Evolutionary conservation across 805 yeast genomes (phyloP).

Genomic region (Kluyveromyces lactis): DNA sequence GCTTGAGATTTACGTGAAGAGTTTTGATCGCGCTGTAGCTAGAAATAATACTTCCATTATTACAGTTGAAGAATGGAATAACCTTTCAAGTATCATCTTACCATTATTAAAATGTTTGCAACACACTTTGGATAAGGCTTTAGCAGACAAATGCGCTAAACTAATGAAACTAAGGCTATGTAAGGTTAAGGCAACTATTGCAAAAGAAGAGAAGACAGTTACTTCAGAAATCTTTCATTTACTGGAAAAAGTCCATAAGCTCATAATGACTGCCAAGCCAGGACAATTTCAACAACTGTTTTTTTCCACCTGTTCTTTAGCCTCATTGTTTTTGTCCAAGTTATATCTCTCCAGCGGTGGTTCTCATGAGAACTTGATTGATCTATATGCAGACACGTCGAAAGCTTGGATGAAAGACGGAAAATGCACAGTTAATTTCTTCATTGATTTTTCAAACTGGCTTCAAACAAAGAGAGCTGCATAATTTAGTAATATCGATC

Average conservation of each 20-base stretch:
- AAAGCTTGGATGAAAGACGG: constrained; percentile 47
- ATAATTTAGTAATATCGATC: no score
- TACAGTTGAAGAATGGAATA: constrained; percentile 19
- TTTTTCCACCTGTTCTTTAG: constrained; percentile 52
- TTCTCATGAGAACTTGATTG: constrained; percentile 32
- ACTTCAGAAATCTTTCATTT: constrained; percentile 11
- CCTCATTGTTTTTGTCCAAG: constrained; percentile 49
- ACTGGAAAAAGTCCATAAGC: constrained; percentile 37
- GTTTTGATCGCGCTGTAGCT: constrained; percentile 29
- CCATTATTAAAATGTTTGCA: constrained; percentile 56
- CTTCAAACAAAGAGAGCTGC: constrained; percentile 18
- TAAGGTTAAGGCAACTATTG: constrained; percentile 33
- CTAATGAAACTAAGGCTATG: constrained; percentile 53
- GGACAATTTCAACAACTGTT: constrained; percentile 31
- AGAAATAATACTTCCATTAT: constrained; percentile 1
- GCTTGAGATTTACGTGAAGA: constrained; percentile 51
- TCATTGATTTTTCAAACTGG: constrained; percentile 79
- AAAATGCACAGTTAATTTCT: constrained; percentile 35
- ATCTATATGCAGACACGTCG: constrained; percentile 47
- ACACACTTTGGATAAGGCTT: constrained; percentile 56
- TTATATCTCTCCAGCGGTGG: constrained; percentile 31
- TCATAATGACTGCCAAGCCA: constrained; percentile 30
- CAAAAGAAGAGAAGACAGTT: not conserved
- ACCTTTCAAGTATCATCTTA: constrained; percentile 36
- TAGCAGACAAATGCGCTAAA: constrained; percentile 72